phyloP scores from a whole-genome alignment of 108 stramenopile species.

The Nitzschia putrida region DNA sequence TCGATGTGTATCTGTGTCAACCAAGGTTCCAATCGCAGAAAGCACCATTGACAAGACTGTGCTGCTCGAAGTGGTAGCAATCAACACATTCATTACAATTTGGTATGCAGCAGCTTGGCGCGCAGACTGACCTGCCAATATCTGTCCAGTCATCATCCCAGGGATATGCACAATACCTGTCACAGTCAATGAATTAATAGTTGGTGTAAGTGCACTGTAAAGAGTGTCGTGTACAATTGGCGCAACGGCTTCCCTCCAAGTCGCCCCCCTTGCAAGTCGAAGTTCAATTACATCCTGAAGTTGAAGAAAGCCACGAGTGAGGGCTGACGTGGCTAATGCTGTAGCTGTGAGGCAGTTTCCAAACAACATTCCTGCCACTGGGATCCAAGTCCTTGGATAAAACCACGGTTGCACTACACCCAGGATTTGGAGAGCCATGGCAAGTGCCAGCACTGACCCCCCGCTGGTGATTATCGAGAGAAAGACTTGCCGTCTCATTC shows the following conservation, averaged over 20 bases:
- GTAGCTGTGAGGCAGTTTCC: constrained; percentile 60
- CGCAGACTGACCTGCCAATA: constrained; percentile 76
- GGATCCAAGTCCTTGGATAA: constrained; percentile 55
- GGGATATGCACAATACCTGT: constrained; percentile 87
- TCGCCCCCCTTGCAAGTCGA: constrained; percentile 38
- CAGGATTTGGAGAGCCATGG: constrained; percentile 11
- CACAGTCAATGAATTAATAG: constrained; percentile 65
- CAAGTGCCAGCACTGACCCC: constrained; percentile 11
- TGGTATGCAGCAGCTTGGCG: constrained; percentile 84
- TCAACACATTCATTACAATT: constrained; percentile 80
- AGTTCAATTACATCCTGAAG: constrained; percentile 53
- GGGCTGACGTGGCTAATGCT: constrained; percentile 40
- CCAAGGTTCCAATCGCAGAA: constrained; percentile 41
- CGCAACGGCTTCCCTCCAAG: constrained; percentile 24
- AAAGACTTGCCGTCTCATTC: constrained; percentile 22
- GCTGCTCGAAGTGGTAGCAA: constrained; percentile 37
- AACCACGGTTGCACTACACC: constrained; percentile 27
- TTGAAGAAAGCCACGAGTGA: constrained; percentile 41
- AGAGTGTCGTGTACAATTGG: constrained; percentile 30
- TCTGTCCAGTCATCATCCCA: constrained; percentile 95
- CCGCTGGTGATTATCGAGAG: constrained; percentile 16
- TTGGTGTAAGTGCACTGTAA: constrained; percentile 52
- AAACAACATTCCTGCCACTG: constrained; percentile 84
- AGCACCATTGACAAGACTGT: constrained; percentile 46
- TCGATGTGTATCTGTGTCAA: constrained; percentile 21